Evolutionary conservation across 1,284 basidiomycete species (phyloP).

Genomic region (Tylopilus orsonianus): DNA sequence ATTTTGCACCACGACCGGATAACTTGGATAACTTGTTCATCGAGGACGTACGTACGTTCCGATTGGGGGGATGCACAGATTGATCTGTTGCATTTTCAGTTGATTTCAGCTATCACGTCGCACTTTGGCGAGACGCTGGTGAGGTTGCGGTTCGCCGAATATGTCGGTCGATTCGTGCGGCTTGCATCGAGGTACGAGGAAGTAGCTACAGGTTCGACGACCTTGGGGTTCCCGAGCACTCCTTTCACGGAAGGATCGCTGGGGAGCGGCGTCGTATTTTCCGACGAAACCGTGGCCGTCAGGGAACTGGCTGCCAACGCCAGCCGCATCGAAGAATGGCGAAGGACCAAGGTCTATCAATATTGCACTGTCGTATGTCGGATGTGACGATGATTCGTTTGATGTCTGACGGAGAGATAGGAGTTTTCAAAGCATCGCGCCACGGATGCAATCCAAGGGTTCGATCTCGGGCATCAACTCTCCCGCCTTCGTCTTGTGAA

Average conservation of each 20-base stretch:
- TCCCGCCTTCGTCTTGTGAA: conserved; percentile 63
- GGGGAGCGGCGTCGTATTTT: conserved; percentile 70
- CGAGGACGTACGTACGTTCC: conserved; percentile 71
- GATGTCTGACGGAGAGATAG: conserved; percentile 35
- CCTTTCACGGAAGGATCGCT: conserved; percentile 47
- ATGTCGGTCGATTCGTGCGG: conserved; percentile 71
- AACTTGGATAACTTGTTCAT: conserved; percentile 84
- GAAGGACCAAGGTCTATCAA: conserved; percentile 65
- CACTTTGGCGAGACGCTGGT: conserved; percentile 81
- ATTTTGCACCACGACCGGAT: conserved; percentile 58
- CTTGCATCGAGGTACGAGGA: conserved; percentile 81
- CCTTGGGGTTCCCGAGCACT: conserved; percentile 59
- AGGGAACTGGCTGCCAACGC: conserved; percentile 69
- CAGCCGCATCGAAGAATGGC: conserved; percentile 79
- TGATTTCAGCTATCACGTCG: conserved; percentile 65
- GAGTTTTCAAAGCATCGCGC: conserved; percentile 52
- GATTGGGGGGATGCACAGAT: background rate
- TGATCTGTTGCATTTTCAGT: conserved; percentile 38
- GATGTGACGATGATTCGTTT: background rate
- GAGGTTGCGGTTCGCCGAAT: conserved; percentile 78
- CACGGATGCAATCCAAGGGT: conserved; percentile 52
- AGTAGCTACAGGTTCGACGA: conserved; percentile 61
- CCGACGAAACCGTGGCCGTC: conserved; percentile 57
- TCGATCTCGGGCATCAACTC: conserved; percentile 77
- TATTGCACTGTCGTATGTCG: conserved; percentile 55